phyloP scores from a whole-genome alignment of 164 flowering plant genomes.

The Umbilicus rupestris region DNA sequence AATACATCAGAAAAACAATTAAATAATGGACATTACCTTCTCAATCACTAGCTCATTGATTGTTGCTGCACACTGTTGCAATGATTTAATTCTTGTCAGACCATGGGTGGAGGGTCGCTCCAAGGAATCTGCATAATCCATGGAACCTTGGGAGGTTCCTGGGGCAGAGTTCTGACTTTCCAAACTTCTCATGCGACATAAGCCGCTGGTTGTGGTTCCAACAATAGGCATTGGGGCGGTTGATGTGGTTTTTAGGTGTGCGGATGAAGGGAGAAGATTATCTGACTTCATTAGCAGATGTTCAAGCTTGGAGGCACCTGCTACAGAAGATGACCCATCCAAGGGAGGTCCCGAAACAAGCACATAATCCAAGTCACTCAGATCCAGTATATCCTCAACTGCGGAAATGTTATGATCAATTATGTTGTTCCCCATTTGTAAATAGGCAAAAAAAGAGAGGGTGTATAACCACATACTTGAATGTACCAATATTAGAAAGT shows the following conservation, averaged over 20 bases:
- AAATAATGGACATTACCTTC: constrained; percentile 38
- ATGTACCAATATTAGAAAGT: background rate
- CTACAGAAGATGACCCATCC: constrained; percentile 50
- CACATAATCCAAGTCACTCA: constrained; percentile 86
- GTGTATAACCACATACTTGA: no score
- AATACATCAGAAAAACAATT: background rate
- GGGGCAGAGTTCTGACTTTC: constrained; percentile 71
- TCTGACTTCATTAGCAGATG: constrained; percentile 33
- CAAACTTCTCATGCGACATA: constrained; percentile 36
- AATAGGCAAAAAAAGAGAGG: no score
- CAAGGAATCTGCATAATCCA: constrained; percentile 48
- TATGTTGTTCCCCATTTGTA: no score
- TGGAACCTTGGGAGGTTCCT: constrained; percentile 71
- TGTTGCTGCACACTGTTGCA: constrained; percentile 73
- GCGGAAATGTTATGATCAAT: constrained; percentile 11
- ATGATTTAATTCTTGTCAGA: constrained; percentile 65
- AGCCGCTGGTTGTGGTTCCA: constrained; percentile 28
- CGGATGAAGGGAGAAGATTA: constrained; percentile 24
- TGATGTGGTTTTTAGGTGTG: constrained; percentile 17
- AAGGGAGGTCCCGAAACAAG: constrained; percentile 70
- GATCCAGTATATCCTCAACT: constrained; percentile 68
- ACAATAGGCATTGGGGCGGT: constrained; percentile 67
- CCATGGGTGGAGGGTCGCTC: constrained; percentile 71
- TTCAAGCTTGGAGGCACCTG: constrained; percentile 35
- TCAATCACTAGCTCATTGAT: constrained; percentile 66